Evolutionary conservation across 441 rosid species (phyloP).

Genomic region (Jatropha multifida): DNA sequence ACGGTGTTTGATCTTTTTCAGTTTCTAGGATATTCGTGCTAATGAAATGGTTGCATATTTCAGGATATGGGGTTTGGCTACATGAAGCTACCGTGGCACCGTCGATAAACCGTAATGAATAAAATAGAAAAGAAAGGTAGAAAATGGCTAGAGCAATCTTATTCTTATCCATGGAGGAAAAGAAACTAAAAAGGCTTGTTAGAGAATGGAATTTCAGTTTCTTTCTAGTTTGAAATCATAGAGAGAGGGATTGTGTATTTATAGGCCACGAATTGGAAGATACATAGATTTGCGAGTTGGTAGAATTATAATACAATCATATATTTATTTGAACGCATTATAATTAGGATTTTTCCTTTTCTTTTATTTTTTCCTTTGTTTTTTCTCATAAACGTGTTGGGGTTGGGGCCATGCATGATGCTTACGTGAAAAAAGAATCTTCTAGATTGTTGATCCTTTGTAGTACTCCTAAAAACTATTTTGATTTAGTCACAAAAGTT

Average conservation of each 20-base stretch:
- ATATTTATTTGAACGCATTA: not conserved
- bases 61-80: conserved; percentile 58
- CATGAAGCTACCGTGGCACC: conserved; percentile 46
- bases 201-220: not conserved
- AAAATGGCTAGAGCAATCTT: conserved; percentile 7
- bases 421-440: no score
- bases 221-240: conserved; percentile 4
- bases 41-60: conserved; percentile 44
- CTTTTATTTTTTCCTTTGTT: no score
- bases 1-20: conserved; percentile 25
- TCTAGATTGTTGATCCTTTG: no score
- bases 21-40: conserved; percentile 19
- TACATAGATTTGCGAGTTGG: not conserved
- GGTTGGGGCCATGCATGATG: no score
- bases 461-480: no score
- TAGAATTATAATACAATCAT: not conserved
- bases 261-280: conserved; percentile 24
- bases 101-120: conserved; percentile 26
- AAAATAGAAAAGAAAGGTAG: conserved; percentile 21
- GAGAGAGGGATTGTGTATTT: conserved; percentile 22
- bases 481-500: no score
- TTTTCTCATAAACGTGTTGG: no score
- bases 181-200: not conserved
- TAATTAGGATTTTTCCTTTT: not conserved
- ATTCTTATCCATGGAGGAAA: conserved; percentile 34